A percentile compares a stretch with the other conserved stretches of the same genome.
Conservation (phyloP, 805 yeast genomes). For the Kluyveromyces nonfermentans region DNA sequence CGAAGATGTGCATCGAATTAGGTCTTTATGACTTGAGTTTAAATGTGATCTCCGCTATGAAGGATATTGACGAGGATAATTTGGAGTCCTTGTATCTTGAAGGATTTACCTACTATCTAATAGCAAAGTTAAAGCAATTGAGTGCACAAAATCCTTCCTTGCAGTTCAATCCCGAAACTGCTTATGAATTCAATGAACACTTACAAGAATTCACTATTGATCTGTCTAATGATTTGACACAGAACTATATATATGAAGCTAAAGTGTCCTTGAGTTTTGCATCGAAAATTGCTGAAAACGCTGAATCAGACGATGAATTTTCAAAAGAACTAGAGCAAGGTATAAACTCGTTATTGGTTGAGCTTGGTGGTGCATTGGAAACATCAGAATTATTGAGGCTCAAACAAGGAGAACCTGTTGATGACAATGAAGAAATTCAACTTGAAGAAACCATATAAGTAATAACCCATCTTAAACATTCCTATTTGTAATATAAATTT, state of each 20-base stretch:
- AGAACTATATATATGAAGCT: conserved; percentile 26
- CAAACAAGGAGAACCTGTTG: conserved; percentile 31
- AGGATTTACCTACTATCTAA: conserved; percentile 60
- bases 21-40: conserved; percentile 59
- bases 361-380: conserved; percentile 54
- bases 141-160: conserved; percentile 15
- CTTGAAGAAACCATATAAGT: conserved; percentile 16
- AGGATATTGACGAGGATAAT: conserved; percentile 77
- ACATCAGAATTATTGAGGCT: conserved; percentile 19
- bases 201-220: conserved; percentile 32
- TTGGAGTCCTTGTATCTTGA: conserved; percentile 77
- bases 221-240: conserved; percentile 26
- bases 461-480: not conserved
- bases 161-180: conserved; percentile 20
- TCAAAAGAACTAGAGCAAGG: conserved; percentile 54
- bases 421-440: conserved; percentile 31
- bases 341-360: conserved; percentile 39
- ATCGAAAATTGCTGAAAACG: conserved; percentile 37
- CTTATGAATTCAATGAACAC: conserved; percentile 26
- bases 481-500: not conserved
- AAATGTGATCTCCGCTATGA: conserved; percentile 53
- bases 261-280: conserved; percentile 32
- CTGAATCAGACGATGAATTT: conserved; percentile 33
- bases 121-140: conserved; percentile 29
- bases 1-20: conserved; percentile 70